Evolutionary conservation across 1,284 basidiomycete genomes (phyloP), one percentile per base, ranked within the genome.

Genomic region (Volvariella volvacea): DNA sequence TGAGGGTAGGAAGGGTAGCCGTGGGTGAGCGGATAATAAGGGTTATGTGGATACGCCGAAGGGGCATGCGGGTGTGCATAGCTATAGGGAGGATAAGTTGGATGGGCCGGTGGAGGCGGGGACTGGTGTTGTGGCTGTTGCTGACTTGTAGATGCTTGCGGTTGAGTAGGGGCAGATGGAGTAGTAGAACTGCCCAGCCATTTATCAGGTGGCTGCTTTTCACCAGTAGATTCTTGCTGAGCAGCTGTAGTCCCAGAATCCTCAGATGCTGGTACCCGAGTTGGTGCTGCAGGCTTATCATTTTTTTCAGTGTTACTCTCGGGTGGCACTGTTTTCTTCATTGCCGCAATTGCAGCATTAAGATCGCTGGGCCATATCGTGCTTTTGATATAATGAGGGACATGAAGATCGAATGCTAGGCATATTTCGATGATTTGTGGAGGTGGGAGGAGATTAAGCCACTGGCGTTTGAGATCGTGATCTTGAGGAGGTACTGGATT

Each of bases 391-490:
- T 78, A 75, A 22, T 70, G 61, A 3, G 83, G 78, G 1, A 76
- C 79, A 63, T 86, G 74, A 7, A 75, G 60, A 53, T 88, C 85
- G 51, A 87, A 79, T 21, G 71, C 70, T 41, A 88, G 68, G 55
- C 85, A 85, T 51, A 88, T 77, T 50, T 88, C 84, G 53, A 87
- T 81, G 55, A 88, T 73, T 62, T 85, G 81, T 39, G 74, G 70
- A 25, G 71, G 74, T 14, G 79, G 72, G 6, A 88, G 67, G 16
- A 86, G 69, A 21, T 70, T 68, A 34, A 88, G 67, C 64, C 88
- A 88, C 49, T 74, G 72, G 50, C 74, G 74, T 59, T 86, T 87
- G 62, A 80, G 73, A 38, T 74, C 69, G 57, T 76, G 68, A 53
- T 76, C 73, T 57, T 68, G 66, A 31, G 60, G 59, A 65, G 37